Evolutionary conservation across 768 basidiomycete genomes (phyloP).

Genomic region (Megacollybia marginata): DNA sequence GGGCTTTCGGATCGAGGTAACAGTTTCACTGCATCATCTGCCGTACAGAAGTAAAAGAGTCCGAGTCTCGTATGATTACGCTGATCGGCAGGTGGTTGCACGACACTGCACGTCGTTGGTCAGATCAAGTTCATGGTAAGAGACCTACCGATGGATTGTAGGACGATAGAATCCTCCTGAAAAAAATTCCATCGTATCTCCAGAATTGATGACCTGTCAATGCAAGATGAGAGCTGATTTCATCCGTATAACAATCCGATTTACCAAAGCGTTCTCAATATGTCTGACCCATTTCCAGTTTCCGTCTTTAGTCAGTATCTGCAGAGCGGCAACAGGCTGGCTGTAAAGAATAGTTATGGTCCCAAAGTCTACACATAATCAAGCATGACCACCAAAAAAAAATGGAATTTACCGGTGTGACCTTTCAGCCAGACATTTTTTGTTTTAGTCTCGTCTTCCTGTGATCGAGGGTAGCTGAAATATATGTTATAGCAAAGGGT

Average conservation of each 20-base stretch:
- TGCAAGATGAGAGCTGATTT: no score
- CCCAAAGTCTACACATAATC: constrained; percentile 34
- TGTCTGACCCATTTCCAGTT: constrained; percentile 54
- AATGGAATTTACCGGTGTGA: constrained; percentile 36
- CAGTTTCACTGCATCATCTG: constrained; percentile 43
- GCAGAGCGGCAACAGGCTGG: constrained; percentile 52
- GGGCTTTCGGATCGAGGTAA: constrained; percentile 39
- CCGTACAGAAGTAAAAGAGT: constrained; percentile 49
- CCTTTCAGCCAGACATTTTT: constrained; percentile 57
- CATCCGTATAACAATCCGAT: no score
- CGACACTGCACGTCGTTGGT: constrained; percentile 26
- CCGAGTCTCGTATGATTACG: constrained; percentile 41
- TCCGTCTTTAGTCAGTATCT: constrained; percentile 45
- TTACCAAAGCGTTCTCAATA: constrained; percentile 48
- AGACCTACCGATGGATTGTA: constrained; percentile 41
- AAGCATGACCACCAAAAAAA: no score
- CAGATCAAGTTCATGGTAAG: no score
- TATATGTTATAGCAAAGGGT: background rate
- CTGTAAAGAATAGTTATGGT: constrained; percentile 52
- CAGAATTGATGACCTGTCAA: constrained; percentile 35
- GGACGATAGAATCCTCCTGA: constrained; percentile 54
- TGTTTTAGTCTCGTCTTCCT: constrained; percentile 41
- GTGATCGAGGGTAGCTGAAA: constrained; percentile 39
- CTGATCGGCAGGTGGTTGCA: constrained; percentile 53
- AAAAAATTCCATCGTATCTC: constrained; percentile 53